A percentile compares a stretch with the other conserved stretches of the same genome.
These are phyloP conservation scores for Nitzschia palea DNA, from an alignment of 108 stramenopile genomes.

Conservation along the genomic window DNA sequence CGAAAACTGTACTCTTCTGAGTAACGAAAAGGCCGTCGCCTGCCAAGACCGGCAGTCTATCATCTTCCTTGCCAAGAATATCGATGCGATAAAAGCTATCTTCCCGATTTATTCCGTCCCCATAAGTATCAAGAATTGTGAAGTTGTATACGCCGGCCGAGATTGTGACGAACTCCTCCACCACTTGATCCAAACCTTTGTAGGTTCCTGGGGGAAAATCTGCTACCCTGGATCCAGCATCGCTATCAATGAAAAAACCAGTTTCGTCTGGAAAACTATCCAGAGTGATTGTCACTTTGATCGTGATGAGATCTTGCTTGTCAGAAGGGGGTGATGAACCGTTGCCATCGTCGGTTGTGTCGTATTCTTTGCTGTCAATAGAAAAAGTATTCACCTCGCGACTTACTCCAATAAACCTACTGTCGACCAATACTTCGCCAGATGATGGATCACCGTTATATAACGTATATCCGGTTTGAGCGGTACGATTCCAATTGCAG, in stretches of 20 bases:
- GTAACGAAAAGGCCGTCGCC: conserved; percentile 17
- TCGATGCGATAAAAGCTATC: conserved; percentile 15
- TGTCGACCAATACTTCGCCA: conserved; percentile 5
- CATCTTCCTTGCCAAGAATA: background rate
- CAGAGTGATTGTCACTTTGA: conserved; percentile 25
- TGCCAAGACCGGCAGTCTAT: conserved; percentile 13
- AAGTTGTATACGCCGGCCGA: conserved; percentile 28
- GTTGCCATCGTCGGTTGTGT: background rate
- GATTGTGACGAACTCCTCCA: conserved; percentile 13
- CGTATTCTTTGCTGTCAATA: background rate
- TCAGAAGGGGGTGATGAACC: background rate
- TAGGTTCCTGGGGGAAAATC: conserved; percentile 28
- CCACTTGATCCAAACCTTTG: background rate
- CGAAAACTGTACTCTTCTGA: conserved; percentile 6
- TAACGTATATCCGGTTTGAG: conserved; percentile 25
- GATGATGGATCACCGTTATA: conserved; percentile 21
- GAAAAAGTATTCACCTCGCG: conserved; percentile 17
- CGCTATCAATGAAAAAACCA: conserved; percentile 27
- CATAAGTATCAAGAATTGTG: conserved; percentile 17
- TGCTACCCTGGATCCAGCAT: background rate
- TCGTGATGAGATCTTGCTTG: background rate
- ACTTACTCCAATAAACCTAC: conserved; percentile 4
- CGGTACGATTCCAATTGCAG: conserved; percentile 15
- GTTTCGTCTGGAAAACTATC: conserved; percentile 32
- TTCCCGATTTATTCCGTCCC: conserved; percentile 19